A percentile compares a stretch with the other conserved stretches of the same genome.
These are phyloP conservation scores for Tolypocladium amazonense DNA, from an alignment of 2,329 filamentous ascomycete genomes.

Conservation along the genomic window DNA sequence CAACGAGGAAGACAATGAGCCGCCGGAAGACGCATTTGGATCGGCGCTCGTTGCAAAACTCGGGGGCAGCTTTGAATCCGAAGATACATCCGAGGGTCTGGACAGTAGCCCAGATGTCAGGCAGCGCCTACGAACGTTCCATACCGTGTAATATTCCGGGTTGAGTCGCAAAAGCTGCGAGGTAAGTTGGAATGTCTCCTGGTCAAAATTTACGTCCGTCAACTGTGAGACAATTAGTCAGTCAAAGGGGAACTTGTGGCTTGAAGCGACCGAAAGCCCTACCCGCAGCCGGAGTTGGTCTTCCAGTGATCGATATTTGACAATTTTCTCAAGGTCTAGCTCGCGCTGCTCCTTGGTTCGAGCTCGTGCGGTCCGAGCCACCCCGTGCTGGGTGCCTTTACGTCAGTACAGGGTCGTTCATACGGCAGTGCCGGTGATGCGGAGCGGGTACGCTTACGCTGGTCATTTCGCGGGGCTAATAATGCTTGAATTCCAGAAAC, in stretches of 20 bases:
- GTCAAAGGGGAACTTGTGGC: background rate
- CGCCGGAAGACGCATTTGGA: constrained; percentile 54
- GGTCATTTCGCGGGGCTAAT: background rate
- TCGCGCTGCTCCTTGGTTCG: constrained; percentile 60
- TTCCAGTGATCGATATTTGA: constrained; percentile 63
- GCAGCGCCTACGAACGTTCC: constrained; percentile 75
- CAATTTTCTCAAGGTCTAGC: constrained; percentile 66
- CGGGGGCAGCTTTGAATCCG: constrained; percentile 40
- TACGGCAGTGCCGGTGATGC: background rate
- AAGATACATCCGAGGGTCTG: constrained; percentile 38
- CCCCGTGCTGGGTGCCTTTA: constrained; percentile 56
- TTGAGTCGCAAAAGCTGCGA: constrained; percentile 67
- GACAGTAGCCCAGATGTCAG: constrained; percentile 49
- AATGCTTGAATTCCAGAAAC: background rate
- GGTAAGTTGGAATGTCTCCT: constrained; percentile 54
- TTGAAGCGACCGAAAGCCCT: background rate
- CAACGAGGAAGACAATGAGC: constrained; percentile 42
- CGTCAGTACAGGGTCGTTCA: background rate
- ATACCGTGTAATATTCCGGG: constrained; percentile 84
- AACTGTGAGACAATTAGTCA: constrained; percentile 13
- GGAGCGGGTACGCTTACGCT: background rate
- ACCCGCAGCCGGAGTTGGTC: constrained; percentile 57
- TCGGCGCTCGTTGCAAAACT: constrained; percentile 42
- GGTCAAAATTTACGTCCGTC: constrained; percentile 33
- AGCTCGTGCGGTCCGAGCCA: constrained; percentile 54